Conservation (phyloP, 257 asterid genomes). For the Plantago major region DNA sequence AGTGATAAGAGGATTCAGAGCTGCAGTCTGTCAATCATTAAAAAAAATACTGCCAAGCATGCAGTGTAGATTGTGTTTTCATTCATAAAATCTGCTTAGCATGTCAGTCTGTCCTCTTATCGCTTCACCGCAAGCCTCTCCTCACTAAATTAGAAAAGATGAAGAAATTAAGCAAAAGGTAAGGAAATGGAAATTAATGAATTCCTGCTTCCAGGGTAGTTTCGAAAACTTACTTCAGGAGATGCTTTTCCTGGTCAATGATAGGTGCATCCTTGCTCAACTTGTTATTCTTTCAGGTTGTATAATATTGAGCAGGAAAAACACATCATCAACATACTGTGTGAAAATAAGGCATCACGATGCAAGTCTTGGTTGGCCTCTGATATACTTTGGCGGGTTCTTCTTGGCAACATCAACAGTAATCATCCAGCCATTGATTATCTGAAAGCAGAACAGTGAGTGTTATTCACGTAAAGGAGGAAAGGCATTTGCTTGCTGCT, state of each 20-base stretch:
- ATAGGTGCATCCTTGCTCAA: neutral
- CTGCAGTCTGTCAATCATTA: neutral
- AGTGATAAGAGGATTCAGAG: too few relatives aligned
- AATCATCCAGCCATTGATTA: slow-evolving; percentile 98
- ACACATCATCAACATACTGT: too few relatives aligned
- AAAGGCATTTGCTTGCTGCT: too few relatives aligned
- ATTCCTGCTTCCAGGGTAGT: neutral
- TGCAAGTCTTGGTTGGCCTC: slow-evolving; percentile 42
- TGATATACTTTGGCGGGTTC: slow-evolving; percentile 59
- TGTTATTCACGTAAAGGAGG: too few relatives aligned
- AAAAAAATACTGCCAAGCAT: neutral
- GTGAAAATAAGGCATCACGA: slow-evolving; percentile 22
- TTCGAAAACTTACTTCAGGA: neutral
- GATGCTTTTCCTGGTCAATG: neutral
- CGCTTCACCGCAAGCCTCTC: neutral
- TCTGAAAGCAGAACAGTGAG: slow-evolving; percentile 37
- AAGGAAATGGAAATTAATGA: neutral
- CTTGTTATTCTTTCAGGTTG: neutral
- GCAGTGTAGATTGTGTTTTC: neutral
- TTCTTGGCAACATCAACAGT: slow-evolving; percentile 82
- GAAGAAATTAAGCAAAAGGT: neutral
- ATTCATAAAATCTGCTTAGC: neutral
- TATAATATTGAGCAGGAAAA: neutral
- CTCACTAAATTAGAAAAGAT: neutral
- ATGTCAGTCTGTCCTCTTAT: neutral